These are phyloP conservation scores for Rhypophila decipiens DNA, from an alignment of 495 filamentous ascomycete species.

Conservation along the genomic window DNA sequence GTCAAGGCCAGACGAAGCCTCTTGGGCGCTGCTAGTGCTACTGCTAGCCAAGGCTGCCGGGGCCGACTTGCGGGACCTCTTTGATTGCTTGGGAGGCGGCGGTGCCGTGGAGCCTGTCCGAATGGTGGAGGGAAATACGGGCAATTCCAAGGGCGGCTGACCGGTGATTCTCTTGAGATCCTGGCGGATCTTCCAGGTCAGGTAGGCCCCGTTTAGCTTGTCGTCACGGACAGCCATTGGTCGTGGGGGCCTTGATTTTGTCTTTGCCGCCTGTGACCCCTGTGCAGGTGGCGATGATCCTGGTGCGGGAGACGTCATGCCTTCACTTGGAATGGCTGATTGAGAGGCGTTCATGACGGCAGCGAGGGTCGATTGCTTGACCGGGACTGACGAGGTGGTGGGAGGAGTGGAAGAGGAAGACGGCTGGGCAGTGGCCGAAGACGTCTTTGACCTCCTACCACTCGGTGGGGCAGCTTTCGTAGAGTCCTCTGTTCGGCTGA, in stretches of 20 bases:
- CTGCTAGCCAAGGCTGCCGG: slow-evolving; percentile 11
- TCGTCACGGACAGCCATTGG: slow-evolving; percentile 29
- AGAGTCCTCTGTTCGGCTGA: too few species aligned
- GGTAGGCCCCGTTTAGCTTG: slow-evolving; percentile 30
- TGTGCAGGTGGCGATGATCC: background rate
- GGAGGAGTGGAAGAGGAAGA: too few species aligned
- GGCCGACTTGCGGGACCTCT: slow-evolving; percentile 22
- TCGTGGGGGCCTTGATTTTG: slow-evolving; percentile 26
- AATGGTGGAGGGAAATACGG: slow-evolving; percentile 1
- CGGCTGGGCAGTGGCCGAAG: too few species aligned
- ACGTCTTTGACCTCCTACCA: too few species aligned
- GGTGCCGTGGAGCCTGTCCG: slow-evolving; percentile 6
- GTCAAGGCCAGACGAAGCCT: background rate
- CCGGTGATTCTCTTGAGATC: slow-evolving; percentile 20
- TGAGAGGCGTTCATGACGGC: too few species aligned
- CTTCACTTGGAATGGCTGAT: slow-evolving; percentile 1
- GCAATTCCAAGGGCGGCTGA: background rate
- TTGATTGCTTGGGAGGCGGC: slow-evolving; percentile 7
- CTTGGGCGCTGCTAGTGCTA: background rate
- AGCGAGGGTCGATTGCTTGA: too few species aligned
- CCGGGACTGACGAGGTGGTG: too few species aligned
- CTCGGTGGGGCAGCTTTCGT: too few species aligned
- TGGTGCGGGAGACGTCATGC: slow-evolving; percentile 8
- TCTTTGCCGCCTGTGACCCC: slow-evolving; percentile 10
- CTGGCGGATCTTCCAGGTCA: slow-evolving; percentile 23